These are phyloP conservation scores for Xylaria sp. DNA, from an alignment of 2,329 filamentous ascomycete species.

Conservation along the genomic window DNA sequence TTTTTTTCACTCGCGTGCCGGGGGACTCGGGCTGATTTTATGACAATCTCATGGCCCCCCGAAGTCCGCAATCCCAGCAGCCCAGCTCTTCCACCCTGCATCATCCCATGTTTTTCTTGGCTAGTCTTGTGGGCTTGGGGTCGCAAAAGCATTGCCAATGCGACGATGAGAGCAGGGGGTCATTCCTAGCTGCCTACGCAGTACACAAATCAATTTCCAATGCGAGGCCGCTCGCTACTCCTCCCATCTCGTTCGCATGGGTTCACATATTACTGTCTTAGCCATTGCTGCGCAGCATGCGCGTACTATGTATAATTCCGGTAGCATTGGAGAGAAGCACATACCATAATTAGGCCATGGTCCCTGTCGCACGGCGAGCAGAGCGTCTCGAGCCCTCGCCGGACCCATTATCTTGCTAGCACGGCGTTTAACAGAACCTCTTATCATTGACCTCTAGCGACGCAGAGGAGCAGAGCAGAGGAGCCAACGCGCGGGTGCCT, in stretches of 20 bases:
- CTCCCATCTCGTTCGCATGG: conserved; percentile 5
- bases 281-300: too few species aligned
- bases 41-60: not conserved
- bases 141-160: conserved; percentile 18
- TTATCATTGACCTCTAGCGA: not conserved
- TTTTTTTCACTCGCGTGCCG: not conserved
- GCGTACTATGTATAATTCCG: too few species aligned
- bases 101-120: conserved; percentile 19
- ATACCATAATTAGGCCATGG: too few species aligned
- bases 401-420: conserved; percentile 2
- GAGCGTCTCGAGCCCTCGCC: conserved; percentile 7
- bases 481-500: not conserved
- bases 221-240: conserved; percentile 3
- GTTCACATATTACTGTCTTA: conserved; percentile 1
- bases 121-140: conserved; percentile 10
- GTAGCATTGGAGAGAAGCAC: too few species aligned
- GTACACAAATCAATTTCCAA: not conserved
- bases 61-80: conserved; percentile 18
- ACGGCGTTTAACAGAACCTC: not conserved
- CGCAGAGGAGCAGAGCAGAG: not conserved
- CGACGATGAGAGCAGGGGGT: conserved; percentile 17
- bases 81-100: conserved; percentile 5
- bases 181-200: too few species aligned
- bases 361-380: conserved; percentile 14
- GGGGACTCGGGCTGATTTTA: conserved; percentile 12